Conservation (phyloP, 352 stramenopile species). For the Thalassiosira mediterranea region DNA sequence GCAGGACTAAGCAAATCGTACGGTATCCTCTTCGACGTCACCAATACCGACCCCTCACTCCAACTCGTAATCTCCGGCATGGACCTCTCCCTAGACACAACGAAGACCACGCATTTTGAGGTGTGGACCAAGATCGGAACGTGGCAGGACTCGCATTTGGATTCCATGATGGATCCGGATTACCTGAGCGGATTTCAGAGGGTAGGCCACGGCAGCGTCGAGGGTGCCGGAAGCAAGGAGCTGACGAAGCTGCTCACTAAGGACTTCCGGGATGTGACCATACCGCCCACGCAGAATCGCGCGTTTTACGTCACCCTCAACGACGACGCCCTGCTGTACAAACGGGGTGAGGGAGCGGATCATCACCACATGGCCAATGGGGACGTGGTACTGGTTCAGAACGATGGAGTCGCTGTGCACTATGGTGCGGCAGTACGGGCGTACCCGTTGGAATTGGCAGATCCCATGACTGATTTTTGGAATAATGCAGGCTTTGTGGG, state of each 20-base stretch:
- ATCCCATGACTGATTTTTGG: conserved; percentile 50
- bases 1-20: conserved; percentile 29
- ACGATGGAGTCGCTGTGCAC: no score
- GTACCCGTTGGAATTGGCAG: conserved; percentile 29
- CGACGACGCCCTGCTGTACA: conserved; percentile 24
- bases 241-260: conserved; percentile 15
- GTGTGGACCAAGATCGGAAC: conserved; percentile 27
- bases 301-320: conserved; percentile 38
- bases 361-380: no score
- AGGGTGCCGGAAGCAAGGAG: conserved; percentile 10
- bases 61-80: conserved; percentile 17
- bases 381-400: no score
- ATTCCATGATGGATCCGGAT: not conserved
- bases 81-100: conserved; percentile 33
- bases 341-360: conserved; percentile 1
- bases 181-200: conserved; percentile 21
- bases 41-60: not conserved
- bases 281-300: conserved; percentile 7
- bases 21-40: conserved; percentile 36
- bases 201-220: conserved; percentile 26
- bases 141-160: conserved; percentile 29
- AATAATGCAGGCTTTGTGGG: no score
- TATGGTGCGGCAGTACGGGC: no score
- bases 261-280: conserved; percentile 18
- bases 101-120: conserved; percentile 25